A percentile compares a stretch with the other conserved stretches of the same genome.
phyloP scores from a whole-genome alignment of 805 yeast genomes.

The Nakazawaea ishiwadae region DNA sequence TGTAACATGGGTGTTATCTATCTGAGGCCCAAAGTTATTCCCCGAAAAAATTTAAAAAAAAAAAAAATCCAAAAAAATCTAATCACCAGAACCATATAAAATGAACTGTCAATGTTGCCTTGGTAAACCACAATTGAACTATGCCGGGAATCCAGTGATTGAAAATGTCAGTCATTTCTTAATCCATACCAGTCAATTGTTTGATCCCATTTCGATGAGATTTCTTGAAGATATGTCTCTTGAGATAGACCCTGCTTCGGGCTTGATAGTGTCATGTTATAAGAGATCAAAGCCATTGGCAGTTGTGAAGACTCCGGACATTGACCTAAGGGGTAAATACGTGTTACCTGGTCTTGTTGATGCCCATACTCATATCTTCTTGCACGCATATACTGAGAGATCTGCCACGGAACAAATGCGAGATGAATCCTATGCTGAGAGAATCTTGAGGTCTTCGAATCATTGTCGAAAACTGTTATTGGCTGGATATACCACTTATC shows the following conservation, averaged over 20 bases:
- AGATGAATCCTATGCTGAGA: conserved; percentile 23
- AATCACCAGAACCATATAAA: not conserved
- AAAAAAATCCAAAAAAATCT: not conserved
- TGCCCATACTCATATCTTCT: conserved; percentile 25
- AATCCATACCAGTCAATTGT: conserved; percentile 19
- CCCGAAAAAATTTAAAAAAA: not conserved
- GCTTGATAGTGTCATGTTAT: conserved; percentile 16
- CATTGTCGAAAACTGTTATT: conserved; percentile 21
- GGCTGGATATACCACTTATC: conserved; percentile 25
- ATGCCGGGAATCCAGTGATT: conserved; percentile 2
- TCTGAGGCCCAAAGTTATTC: not conserved
- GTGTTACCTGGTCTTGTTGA: conserved; percentile 26
- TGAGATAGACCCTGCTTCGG: conserved; percentile 19
- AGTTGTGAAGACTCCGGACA: conserved; percentile 13
- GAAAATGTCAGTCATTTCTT: no score
- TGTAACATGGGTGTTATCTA: no score
- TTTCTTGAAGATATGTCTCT: conserved; percentile 16
- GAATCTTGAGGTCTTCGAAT: conserved; percentile 22
- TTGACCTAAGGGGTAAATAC: conserved; percentile 20
- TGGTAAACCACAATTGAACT: not conserved
- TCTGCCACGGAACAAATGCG: conserved; percentile 22
- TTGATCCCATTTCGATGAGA: conserved; percentile 17
- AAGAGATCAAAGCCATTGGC: conserved; percentile 11
- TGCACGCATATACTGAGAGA: conserved; percentile 24
- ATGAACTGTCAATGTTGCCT: conserved; percentile 4